Conservation (phyloP, 345 rosid genomes). For the Aegle marmelos region DNA sequence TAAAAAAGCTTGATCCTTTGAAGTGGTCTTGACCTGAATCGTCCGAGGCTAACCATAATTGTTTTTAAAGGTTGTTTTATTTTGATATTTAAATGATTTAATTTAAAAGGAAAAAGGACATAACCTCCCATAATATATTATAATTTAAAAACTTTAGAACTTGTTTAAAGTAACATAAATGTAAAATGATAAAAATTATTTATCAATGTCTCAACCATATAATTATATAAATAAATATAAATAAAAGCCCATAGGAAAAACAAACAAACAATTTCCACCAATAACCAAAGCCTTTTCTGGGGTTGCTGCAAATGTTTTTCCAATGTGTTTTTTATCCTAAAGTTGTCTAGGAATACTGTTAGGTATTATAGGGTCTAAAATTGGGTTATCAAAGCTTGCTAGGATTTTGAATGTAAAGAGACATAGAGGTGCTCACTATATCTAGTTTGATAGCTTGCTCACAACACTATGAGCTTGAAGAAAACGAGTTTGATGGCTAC, state of each 20-base stretch:
- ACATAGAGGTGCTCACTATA: not conserved
- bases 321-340: not conserved
- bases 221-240: too few relatives aligned
- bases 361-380: not conserved
- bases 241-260: too few relatives aligned
- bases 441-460: not conserved
- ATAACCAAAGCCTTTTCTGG: too few relatives aligned
- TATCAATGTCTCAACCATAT: too few relatives aligned
- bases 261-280: too few relatives aligned
- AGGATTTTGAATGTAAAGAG: not conserved
- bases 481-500: not conserved
- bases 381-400: not conserved
- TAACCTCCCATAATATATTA: too few relatives aligned
- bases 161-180: too few relatives aligned
- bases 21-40: rapidly evolving
- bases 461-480: not conserved
- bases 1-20: not conserved
- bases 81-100: too few relatives aligned
- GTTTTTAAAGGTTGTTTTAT: too few relatives aligned
- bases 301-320: not conserved
- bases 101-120: too few relatives aligned
- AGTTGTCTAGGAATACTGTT: not conserved
- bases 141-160: too few relatives aligned
- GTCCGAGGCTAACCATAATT: rapidly evolving
- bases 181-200: too few relatives aligned